These are phyloP conservation scores for Mortierella sp. DNA, from an alignment of 371 early-diverging fungal genomes.

Conservation along the genomic window DNA sequence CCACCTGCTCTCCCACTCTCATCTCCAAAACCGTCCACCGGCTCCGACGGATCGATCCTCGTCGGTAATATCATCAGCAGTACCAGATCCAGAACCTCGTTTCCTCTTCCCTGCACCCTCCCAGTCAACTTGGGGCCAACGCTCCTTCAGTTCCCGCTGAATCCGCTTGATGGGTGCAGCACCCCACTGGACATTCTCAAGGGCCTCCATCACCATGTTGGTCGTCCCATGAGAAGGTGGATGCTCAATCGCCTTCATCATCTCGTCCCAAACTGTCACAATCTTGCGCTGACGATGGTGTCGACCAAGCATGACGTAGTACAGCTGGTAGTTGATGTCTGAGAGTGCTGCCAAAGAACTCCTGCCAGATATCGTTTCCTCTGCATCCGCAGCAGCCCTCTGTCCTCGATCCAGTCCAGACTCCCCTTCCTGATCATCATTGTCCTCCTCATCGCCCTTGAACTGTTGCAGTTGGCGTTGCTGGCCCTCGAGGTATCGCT, in stretches of 20 bases:
- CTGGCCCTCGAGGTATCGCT: slow-evolving; percentile 3
- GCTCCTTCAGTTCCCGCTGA: slow-evolving; percentile 23
- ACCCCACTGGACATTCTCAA: slow-evolving; percentile 55
- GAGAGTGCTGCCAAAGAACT: slow-evolving; percentile 12
- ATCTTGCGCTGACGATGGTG: slow-evolving; percentile 51
- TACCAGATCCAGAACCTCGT: not conserved
- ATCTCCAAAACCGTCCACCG: slow-evolving; percentile 23
- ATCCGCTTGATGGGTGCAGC: slow-evolving; percentile 40
- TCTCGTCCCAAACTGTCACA: slow-evolving; percentile 42
- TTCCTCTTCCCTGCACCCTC: not conserved
- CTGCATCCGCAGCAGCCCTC: not conserved
- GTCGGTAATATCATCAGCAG: not conserved
- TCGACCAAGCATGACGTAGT: slow-evolving; percentile 41
- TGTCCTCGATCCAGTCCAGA: not conserved
- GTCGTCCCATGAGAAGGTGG: slow-evolving; percentile 19
- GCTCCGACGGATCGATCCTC: slow-evolving; percentile 8
- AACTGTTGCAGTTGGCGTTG: not conserved
- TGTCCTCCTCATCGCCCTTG: slow-evolving; percentile 2
- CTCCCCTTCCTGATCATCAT: not conserved
- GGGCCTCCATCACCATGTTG: slow-evolving; percentile 31
- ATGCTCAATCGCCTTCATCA: slow-evolving; percentile 33
- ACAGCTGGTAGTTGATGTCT: slow-evolving; percentile 38
- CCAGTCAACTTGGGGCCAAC: slow-evolving; percentile 41
- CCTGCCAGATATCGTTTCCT: not conserved
- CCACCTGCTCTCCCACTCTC: slow-evolving; percentile 18